These are phyloP conservation scores for Phaeosphaeriaceae sp. DNA, from an alignment of 2,329 filamentous ascomycete genomes.

Conservation along the genomic window DNA sequence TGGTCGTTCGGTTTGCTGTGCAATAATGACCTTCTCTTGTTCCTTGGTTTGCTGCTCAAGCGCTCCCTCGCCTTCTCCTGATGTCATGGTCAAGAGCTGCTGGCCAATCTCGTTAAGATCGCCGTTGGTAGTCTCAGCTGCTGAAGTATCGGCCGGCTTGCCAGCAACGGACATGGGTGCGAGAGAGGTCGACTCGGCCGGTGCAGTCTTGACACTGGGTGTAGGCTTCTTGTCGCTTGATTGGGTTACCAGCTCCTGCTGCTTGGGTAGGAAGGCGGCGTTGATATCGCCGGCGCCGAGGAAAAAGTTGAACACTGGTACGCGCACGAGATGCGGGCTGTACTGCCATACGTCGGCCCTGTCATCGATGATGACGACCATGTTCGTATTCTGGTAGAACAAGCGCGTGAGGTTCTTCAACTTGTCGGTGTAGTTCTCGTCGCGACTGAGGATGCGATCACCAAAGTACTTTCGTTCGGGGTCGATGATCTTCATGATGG, in stretches of 20 bases:
- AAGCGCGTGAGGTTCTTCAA: conserved; percentile 89
- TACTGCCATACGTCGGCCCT: conserved; percentile 96
- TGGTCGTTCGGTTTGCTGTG: conserved; percentile 87
- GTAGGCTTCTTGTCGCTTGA: conserved; percentile 28
- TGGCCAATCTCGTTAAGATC: conserved; percentile 72
- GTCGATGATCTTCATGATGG: conserved; percentile 92
- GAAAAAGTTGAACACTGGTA: conserved; percentile 96
- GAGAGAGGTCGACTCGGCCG: conserved; percentile 23
- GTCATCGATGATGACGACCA: conserved; percentile 99
- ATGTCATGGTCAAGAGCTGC: conserved; percentile 77
- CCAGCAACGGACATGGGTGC: conserved; percentile 25
- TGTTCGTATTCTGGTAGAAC: conserved; percentile 96
- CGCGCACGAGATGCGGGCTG: conserved; percentile 91
- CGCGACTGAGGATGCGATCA: conserved; percentile 92
- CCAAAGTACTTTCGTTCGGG: conserved; percentile 89
- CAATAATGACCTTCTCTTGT: conserved; percentile 86
- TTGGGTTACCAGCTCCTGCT: conserved; percentile 49
- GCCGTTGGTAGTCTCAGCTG: conserved; percentile 44
- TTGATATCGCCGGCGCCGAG: conserved; percentile 98
- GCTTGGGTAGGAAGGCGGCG: conserved; percentile 92
- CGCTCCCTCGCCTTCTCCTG: conserved; percentile 71
- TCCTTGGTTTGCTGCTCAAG: conserved; percentile 81
- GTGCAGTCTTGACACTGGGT: conserved; percentile 17
- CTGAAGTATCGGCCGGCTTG: conserved; percentile 27
- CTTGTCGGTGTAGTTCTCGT: conserved; percentile 93